Evolutionary conservation across 2,329 filamentous ascomycete genomes (phyloP), one percentile per base, ranked within the genome.

Genomic region (Cercospora janseana): DNA sequence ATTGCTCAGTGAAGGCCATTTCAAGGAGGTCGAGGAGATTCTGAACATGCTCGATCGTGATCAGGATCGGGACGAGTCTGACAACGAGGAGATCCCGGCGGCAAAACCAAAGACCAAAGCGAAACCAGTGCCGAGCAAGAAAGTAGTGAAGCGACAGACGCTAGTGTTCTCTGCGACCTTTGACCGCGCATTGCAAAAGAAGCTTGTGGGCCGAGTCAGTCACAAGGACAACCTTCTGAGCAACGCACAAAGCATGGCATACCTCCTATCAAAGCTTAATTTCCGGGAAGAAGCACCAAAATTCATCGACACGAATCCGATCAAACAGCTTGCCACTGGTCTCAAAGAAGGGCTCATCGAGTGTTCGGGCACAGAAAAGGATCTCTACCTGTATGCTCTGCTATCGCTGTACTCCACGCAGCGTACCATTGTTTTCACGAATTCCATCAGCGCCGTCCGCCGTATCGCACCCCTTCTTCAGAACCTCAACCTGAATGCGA

Each of bases 91-190:
- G 4, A 51, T 38, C 12, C 52, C 51, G 2, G 43, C 40, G 3
- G 21, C 10, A 10, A 13, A 28, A 8, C 2, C 13, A 21, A 23
- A 20, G 6, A 18, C 34, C 3, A 21, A 21, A 46, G 40, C 28
- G 28, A 44, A 18, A 13, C 35, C 13, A 13, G 16, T 6, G 41
- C 20, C 21, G 18, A 29, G 40, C 29, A 45, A 49, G n/a, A 37
- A 54, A 15, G 42, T 40, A 8, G 38, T 46, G 4, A 26, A 45
- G 13, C 76, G 92, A 31, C 93, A 98, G 66, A 97, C 91, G 0
- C 79, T 98, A 0, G 89, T 98, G 15, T 98, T 98, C 69, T 97
- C 93, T 0, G 93, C 93, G 0, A 98, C 93, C 0, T 95, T 98
- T 69, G 87, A 95, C 66, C 92, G 91, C 64, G 85, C 85, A 0